A percentile compares a stretch with the other conserved stretches of the same genome.
phyloP scores from a whole-genome alignment of 768 basidiomycete species.

The Mycena galopus region DNA sequence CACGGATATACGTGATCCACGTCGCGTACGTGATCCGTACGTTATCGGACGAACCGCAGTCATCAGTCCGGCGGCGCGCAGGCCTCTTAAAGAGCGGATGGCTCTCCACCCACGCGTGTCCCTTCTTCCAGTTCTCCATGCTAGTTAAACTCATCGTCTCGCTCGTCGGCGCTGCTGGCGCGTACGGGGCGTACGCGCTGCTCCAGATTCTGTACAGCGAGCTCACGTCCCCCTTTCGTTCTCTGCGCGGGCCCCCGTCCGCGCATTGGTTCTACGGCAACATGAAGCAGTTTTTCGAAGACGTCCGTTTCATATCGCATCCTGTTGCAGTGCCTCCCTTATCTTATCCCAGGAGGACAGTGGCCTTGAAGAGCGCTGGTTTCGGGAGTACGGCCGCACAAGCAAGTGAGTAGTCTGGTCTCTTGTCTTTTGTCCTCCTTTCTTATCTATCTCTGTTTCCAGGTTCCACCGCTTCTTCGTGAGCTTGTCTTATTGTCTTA shows the following conservation, averaged over 20 bases:
- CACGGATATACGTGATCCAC: too few relatives aligned
- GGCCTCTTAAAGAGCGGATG: too few relatives aligned
- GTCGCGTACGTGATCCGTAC: too few relatives aligned
- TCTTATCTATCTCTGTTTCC: too few relatives aligned
- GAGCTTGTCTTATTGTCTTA: background rate
- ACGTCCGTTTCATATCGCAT: background rate
- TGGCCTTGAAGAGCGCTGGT: conserved; percentile 11
- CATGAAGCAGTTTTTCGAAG: conserved; percentile 6
- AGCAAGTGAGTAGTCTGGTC: background rate
- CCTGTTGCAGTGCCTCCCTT: too few relatives aligned
- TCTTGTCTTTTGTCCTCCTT: background rate
- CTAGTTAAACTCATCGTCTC: background rate
- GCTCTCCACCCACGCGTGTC: too few relatives aligned
- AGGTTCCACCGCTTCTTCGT: conserved; percentile 3
- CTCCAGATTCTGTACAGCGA: background rate
- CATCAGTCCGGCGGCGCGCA: too few relatives aligned
- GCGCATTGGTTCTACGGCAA: conserved; percentile 29
- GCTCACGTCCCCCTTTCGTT: background rate
- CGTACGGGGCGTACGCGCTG: background rate
- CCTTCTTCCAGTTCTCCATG: too few relatives aligned
- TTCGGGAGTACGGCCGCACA: background rate
- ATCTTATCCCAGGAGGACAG: background rate
- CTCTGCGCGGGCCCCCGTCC: conserved; percentile 15
- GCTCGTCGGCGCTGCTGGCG: background rate
- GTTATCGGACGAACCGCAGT: too few relatives aligned